A percentile compares a stretch with the other conserved stretches of the same genome.
Evolutionary conservation across 2,329 filamentous ascomycete genomes (phyloP).

Genomic region (Cladophialophora chaetospira): DNA sequence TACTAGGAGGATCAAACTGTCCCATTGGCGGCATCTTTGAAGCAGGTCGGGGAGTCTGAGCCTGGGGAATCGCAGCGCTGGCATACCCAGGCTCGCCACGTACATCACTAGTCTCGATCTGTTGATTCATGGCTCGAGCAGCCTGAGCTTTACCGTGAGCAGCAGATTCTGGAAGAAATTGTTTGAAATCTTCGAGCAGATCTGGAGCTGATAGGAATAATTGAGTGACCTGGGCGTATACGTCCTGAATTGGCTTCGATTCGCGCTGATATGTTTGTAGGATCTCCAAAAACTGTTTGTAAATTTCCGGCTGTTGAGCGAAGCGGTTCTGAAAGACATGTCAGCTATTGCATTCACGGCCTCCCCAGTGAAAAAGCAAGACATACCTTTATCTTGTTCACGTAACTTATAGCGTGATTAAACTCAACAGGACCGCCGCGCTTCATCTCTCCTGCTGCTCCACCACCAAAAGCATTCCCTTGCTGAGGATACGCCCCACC

Average conservation of each 20-base stretch:
- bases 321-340: slow-evolving; percentile 75
- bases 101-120: slow-evolving; percentile 66
- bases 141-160: slow-evolving; percentile 66
- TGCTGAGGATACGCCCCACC: slow-evolving; percentile 20
- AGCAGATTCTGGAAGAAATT: slow-evolving; percentile 91
- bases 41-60: slow-evolving; percentile 54
- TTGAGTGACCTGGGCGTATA: slow-evolving; percentile 93
- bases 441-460: slow-evolving; percentile 57
- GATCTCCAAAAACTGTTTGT: slow-evolving; percentile 98
- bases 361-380: background rate
- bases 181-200: slow-evolving; percentile 96
- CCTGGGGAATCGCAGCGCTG: slow-evolving; percentile 43
- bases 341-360: background rate
- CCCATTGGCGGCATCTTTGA: slow-evolving; percentile 86
- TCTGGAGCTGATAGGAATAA: slow-evolving; percentile 93
- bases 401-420: slow-evolving; percentile 98
- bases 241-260: slow-evolving; percentile 97
- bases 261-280: slow-evolving; percentile 97
- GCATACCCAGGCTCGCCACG: slow-evolving; percentile 55
- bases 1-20: slow-evolving; percentile 84
- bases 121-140: slow-evolving; percentile 58
- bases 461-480: slow-evolving; percentile 57
- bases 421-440: slow-evolving; percentile 96
- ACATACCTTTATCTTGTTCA: slow-evolving; percentile 97
- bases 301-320: slow-evolving; percentile 93